phyloP scores from a whole-genome alignment of 2,329 filamentous ascomycete species.

The Fusarium robinianum region DNA sequence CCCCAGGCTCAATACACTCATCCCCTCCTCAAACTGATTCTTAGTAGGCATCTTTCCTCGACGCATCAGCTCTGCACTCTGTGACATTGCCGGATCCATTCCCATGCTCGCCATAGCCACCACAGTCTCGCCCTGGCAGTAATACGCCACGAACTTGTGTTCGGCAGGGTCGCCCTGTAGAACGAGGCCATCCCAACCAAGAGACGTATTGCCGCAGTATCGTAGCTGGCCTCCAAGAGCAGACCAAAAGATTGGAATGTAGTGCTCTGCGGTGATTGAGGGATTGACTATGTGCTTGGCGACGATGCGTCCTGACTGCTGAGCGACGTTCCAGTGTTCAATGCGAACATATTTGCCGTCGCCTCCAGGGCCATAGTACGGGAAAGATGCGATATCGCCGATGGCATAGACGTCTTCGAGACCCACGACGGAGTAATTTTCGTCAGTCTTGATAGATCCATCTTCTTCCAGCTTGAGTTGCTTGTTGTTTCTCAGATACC shows the following conservation, averaged over 20 bases:
- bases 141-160: conserved; percentile 86
- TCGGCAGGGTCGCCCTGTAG: conserved; percentile 76
- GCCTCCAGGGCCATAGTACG: conserved; percentile 88
- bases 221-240: conserved; percentile 86
- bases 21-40: conserved; percentile 70
- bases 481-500: conserved; percentile 75
- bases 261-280: conserved; percentile 64
- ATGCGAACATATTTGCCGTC: conserved; percentile 76
- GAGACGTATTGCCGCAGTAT: conserved; percentile 85
- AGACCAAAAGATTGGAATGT: conserved; percentile 97
- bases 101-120: conserved; percentile 92
- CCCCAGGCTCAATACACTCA: conserved; percentile 54
- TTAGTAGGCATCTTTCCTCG: conserved; percentile 81
- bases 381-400: conserved; percentile 93
- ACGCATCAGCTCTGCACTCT: conserved; percentile 84
- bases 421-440: conserved; percentile 75
- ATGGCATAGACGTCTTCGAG: conserved; percentile 87
- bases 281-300: conserved; percentile 77
- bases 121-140: conserved; percentile 81
- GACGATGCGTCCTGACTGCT: conserved; percentile 83
- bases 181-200: conserved; percentile 85
- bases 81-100: conserved; percentile 82
- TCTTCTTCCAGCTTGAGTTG: conserved; percentile 75
- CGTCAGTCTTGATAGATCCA: conserved; percentile 82
- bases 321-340: conserved; percentile 98